phyloP scores from a whole-genome alignment of 108 stramenopile species.

The Ochromonas danica region DNA sequence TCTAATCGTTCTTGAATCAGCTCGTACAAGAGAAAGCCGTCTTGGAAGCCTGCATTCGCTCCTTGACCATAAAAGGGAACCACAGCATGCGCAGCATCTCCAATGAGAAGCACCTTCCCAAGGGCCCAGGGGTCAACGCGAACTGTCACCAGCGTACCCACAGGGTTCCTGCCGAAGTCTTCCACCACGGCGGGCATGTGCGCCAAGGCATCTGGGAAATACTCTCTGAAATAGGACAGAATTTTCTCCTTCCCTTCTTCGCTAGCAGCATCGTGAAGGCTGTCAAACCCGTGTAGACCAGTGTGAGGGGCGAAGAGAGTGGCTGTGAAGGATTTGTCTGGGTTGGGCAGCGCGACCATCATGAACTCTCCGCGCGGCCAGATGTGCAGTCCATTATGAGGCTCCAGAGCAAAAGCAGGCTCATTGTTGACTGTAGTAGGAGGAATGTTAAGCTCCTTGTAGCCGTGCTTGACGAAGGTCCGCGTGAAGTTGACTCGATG shows the following conservation, averaged over 20 bases:
- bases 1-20: neutral
- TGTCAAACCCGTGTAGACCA: constrained; percentile 4
- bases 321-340: constrained; percentile 44
- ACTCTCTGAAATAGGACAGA: constrained; percentile 52
- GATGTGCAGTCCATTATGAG: constrained; percentile 40
- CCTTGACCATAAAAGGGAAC: constrained; percentile 84
- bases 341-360: constrained; percentile 52
- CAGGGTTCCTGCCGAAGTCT: constrained; percentile 62
- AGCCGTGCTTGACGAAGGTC: constrained; percentile 46
- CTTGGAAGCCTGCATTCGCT: constrained; percentile 75
- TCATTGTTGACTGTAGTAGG: constrained; percentile 31
- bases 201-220: constrained; percentile 62
- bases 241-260: constrained; percentile 7
- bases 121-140: constrained; percentile 58
- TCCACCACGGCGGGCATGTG: constrained; percentile 63
- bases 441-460: constrained; percentile 68
- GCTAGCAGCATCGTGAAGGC: constrained; percentile 32
- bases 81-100: constrained; percentile 81
- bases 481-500: constrained; percentile 32
- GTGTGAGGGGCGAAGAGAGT: constrained; percentile 43
- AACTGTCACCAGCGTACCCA: constrained; percentile 61
- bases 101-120: constrained; percentile 63
- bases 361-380: constrained; percentile 53
- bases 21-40: constrained; percentile 52
- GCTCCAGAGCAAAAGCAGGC: neutral